phyloP scores from a whole-genome alignment of 1,139 yeast species.

The Entelexis paramagnoliae region DNA sequence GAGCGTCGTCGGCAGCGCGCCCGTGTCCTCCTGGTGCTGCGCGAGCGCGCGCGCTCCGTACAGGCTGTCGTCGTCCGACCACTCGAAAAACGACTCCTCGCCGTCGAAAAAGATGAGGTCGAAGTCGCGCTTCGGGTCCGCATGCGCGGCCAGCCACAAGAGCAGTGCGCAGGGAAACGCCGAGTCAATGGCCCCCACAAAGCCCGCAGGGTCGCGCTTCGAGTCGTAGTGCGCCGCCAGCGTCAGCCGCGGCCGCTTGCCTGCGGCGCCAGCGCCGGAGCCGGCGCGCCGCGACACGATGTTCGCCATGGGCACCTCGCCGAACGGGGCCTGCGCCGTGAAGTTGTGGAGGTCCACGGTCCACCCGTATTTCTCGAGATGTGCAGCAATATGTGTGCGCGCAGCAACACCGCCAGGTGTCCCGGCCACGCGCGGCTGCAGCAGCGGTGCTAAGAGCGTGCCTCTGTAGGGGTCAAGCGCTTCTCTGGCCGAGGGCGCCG shows the following conservation, averaged over 20 bases:
- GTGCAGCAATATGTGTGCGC: constrained; percentile 33
- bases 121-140: constrained; percentile 32
- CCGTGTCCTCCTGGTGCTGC: constrained; percentile 14
- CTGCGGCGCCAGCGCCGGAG: neutral
- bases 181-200: constrained; percentile 50
- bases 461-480: constrained; percentile 20
- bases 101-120: constrained; percentile 50
- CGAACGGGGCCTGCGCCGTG: constrained; percentile 32
- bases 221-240: constrained; percentile 49
- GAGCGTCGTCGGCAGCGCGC: constrained; percentile 26
- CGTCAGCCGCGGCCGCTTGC: constrained; percentile 2
- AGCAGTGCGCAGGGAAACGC: constrained; percentile 48
- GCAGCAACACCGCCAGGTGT: constrained; percentile 35
- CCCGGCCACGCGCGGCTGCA: constrained; percentile 37
- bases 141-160: constrained; percentile 37
- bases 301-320: constrained; percentile 39
- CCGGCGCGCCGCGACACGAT: constrained; percentile 27
- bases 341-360: constrained; percentile 36
- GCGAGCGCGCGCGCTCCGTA: constrained; percentile 49
- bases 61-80: constrained; percentile 44
- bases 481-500: neutral
- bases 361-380: constrained; percentile 25
- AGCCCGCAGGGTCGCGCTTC: constrained; percentile 41
- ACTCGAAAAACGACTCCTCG: constrained; percentile 44
- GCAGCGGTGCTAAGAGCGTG: constrained; percentile 21